These are phyloP conservation scores for Pseudogymnoascus sp. DNA, from an alignment of 2,329 filamentous ascomycete species.

Conservation along the genomic window DNA sequence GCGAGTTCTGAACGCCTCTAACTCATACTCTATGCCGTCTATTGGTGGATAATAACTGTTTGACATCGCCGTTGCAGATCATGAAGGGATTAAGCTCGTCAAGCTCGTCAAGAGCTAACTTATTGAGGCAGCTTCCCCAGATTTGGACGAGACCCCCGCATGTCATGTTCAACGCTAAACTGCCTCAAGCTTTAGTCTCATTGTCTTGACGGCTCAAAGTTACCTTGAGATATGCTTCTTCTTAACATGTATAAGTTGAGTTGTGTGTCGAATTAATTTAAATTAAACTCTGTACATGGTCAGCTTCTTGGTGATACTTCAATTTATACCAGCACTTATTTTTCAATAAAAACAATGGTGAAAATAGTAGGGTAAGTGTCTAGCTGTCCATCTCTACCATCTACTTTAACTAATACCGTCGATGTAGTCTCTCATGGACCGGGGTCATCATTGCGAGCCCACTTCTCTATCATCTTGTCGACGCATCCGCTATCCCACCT, in stretches of 20 bases:
- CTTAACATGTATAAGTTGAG: neutral
- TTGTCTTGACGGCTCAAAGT: neutral
- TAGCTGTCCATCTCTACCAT: neutral
- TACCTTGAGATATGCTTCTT: neutral
- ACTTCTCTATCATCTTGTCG: neutral
- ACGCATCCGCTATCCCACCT: neutral
- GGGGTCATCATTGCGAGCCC: neutral
- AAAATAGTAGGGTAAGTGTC: neutral
- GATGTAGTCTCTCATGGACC: neutral
- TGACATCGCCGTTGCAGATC: neutral
- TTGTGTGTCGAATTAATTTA: neutral
- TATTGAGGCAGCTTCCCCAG: neutral
- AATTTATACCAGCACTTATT: neutral
- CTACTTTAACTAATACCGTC: neutral
- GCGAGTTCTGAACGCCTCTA: neutral
- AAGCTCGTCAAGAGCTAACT: neutral
- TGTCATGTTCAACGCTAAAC: neutral
- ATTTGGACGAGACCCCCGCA: neutral
- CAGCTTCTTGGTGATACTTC: neutral
- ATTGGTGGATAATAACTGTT: neutral
- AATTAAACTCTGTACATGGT: neutral
- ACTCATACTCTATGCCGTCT: neutral
- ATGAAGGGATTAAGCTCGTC: neutral
- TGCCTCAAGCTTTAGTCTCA: neutral
- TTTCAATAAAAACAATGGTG: neutral